Conservation (phyloP, 306 rosid genomes). For the Prunus salicina region DNA sequence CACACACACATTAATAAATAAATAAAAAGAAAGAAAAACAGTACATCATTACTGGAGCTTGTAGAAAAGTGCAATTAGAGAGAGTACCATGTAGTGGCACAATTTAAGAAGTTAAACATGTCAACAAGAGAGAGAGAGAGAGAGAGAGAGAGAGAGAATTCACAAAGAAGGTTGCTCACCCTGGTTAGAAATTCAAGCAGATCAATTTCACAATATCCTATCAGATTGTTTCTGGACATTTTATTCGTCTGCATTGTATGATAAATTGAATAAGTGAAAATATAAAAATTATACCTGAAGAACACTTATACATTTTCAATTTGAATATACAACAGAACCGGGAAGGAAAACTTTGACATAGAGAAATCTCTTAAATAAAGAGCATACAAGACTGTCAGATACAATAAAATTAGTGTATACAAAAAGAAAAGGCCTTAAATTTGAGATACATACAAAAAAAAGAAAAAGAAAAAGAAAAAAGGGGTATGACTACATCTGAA, state of each 20-base stretch:
- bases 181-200: slow-evolving; percentile 73
- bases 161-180: slow-evolving; percentile 45
- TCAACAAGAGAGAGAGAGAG: not conserved
- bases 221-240: slow-evolving; percentile 67
- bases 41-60: too few relatives aligned
- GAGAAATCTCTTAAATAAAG: not conserved
- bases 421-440: too few relatives aligned
- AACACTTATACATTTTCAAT: not conserved
- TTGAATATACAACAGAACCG: not conserved
- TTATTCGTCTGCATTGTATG: slow-evolving; percentile 73
- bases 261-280: slow-evolving; percentile 23
- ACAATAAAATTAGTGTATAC: too few relatives aligned
- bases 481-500: not conserved
- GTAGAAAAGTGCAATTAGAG: too few relatives aligned
- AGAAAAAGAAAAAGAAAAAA: too few relatives aligned
- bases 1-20: not conserved
- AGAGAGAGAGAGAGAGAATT: not conserved
- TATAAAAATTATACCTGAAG: not conserved
- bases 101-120: not conserved
- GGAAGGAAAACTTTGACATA: not conserved
- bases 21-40: too few relatives aligned
- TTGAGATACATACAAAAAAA: too few relatives aligned
- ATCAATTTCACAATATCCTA: slow-evolving; percentile 89
- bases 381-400: not conserved
- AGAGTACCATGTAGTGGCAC: not conserved